Percentiles rank a stretch among this genome's conserved stretches.
Evolutionary conservation across 139 green algal species (phyloP).

Genomic region (Ulvella scutata): DNA sequence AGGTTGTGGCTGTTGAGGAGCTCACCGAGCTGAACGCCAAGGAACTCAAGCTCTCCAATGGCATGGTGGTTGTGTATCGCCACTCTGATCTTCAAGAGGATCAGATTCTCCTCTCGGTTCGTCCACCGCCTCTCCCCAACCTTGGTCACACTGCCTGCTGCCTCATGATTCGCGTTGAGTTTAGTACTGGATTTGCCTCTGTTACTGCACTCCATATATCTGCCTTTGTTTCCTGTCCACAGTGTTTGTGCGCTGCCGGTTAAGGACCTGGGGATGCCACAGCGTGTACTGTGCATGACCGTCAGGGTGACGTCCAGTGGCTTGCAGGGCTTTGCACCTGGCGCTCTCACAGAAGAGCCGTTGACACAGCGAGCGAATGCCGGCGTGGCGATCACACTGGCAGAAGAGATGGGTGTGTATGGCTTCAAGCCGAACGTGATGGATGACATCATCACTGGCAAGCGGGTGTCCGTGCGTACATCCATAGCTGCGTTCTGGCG

Average conservation of each 20-base stretch:
- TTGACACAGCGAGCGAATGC: background rate
- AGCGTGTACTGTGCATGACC: background rate
- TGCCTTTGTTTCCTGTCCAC: no score
- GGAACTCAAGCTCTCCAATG: constrained; percentile 61
- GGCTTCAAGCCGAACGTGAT: constrained; percentile 51
- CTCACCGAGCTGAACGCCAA: constrained; percentile 20
- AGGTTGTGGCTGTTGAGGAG: background rate
- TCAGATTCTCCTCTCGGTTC: constrained; percentile 52
- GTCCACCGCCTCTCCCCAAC: no score
- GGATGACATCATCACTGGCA: constrained; percentile 48
- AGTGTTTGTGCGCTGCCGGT: no score
- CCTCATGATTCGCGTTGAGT: no score
- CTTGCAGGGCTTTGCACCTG: background rate
- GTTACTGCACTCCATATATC: no score
- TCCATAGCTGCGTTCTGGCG: constrained; percentile 27
- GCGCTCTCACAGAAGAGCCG: background rate
- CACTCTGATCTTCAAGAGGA: constrained; percentile 59
- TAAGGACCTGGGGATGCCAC: no score
- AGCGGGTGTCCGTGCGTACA: constrained; percentile 8
- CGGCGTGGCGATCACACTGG: constrained; percentile 29
- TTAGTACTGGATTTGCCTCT: no score
- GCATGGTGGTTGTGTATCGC: constrained; percentile 58
- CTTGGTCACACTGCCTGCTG: no score
- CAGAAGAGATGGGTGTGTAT: constrained; percentile 58
- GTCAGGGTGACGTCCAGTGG: background rate